Evolutionary conservation across 768 basidiomycete genomes (phyloP).

Genomic region (Boletus tylopilopsis): DNA sequence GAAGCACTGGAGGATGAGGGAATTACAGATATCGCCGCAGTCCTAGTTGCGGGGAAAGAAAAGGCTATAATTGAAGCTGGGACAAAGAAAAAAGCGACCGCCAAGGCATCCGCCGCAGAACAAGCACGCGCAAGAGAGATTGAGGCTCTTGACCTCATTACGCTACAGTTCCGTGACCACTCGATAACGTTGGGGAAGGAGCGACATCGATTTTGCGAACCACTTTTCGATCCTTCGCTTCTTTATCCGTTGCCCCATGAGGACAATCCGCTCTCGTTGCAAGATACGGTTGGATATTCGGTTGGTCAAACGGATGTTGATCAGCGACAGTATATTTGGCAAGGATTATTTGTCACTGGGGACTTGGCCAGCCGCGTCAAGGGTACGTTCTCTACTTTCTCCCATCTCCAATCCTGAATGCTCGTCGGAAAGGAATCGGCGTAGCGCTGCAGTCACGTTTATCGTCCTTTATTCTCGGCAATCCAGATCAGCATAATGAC

Average conservation of each 20-base stretch:
- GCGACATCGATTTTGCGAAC: constrained; percentile 88
- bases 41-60: constrained; percentile 88
- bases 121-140: constrained; percentile 80
- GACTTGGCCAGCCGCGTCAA: constrained; percentile 68
- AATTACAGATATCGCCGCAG: constrained; percentile 85
- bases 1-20: constrained; percentile 72
- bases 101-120: constrained; percentile 73
- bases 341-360: constrained; percentile 78
- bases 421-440: constrained; percentile 47
- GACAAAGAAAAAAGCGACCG: constrained; percentile 71
- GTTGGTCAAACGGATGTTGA: constrained; percentile 61
- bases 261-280: constrained; percentile 43
- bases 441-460: constrained; percentile 70
- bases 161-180: constrained; percentile 66
- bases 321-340: constrained; percentile 70
- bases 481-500: constrained; percentile 63
- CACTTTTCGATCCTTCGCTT: constrained; percentile 72
- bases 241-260: constrained; percentile 37
- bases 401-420: background rate
- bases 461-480: constrained; percentile 55
- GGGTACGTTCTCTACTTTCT: constrained; percentile 41
- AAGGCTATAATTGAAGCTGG: constrained; percentile 83
- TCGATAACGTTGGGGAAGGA: constrained; percentile 80
- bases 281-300: constrained; percentile 63
- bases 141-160: constrained; percentile 78